phyloP scores from a whole-genome alignment of 331 rosid species.

The Malus hybrid region DNA sequence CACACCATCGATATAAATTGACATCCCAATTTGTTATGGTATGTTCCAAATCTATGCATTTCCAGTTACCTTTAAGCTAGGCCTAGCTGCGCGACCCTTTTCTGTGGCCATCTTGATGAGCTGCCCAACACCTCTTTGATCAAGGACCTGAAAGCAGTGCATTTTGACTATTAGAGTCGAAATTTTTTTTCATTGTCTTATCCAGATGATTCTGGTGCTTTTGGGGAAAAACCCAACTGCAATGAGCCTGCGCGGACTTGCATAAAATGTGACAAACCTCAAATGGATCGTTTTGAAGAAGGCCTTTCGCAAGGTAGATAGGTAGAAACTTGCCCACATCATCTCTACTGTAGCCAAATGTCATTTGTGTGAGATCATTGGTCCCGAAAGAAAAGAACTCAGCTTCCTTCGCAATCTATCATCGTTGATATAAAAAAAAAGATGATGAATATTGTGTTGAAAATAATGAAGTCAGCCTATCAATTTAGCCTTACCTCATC shows the following conservation, averaged over 20 bases:
- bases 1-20: no score
- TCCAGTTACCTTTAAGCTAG: slow-evolving; percentile 55
- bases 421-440: no score
- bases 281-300: slow-evolving; percentile 85
- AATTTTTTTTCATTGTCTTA: no score
- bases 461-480: no score
- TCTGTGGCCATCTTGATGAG: slow-evolving; percentile 81
- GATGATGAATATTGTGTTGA: no score
- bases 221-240: no score
- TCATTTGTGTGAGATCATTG: slow-evolving; percentile 98
- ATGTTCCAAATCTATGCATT: no score
- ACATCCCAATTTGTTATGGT: no score
- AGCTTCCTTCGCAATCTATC: slow-evolving; percentile 84
- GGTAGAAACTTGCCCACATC: slow-evolving; percentile 94
- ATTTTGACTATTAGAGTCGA: no score
- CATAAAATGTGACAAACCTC: slow-evolving; percentile 42
- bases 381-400: slow-evolving; percentile 98
- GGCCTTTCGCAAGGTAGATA: slow-evolving; percentile 60
- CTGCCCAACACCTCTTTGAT: slow-evolving; percentile 92
- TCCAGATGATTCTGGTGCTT: no score
- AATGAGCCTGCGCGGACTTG: no score
- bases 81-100: slow-evolving; percentile 82
- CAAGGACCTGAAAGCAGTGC: slow-evolving; percentile 58
- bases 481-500: slow-evolving; percentile 55
- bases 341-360: slow-evolving; percentile 94